A percentile compares a stretch with the other conserved stretches of the same genome.
phyloP scores from a whole-genome alignment of 2,329 filamentous ascomycete genomes.

The Gaeumannomyces sp. region DNA sequence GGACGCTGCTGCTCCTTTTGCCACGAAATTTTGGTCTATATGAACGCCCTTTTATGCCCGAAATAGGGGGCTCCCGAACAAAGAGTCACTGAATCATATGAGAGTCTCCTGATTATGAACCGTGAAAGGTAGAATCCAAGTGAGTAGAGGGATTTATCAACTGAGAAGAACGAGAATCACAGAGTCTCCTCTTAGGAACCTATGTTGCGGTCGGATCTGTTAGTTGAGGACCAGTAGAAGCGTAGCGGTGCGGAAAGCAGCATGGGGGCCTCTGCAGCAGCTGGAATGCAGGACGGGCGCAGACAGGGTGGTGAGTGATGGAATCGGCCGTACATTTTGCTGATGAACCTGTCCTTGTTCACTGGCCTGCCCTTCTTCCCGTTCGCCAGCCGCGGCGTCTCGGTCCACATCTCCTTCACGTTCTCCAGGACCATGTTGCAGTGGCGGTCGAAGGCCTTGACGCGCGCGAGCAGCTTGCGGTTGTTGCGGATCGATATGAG shows the following conservation, averaged over 20 bases:
- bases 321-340: conserved; percentile 68
- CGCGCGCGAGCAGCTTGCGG: conserved; percentile 90
- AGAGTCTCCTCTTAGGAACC: conserved; percentile 81
- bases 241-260: neutral
- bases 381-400: conserved; percentile 74
- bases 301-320: neutral
- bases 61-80: neutral
- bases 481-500: conserved; percentile 98
- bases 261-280: neutral
- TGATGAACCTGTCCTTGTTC: conserved; percentile 98
- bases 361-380: conserved; percentile 86
- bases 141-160: conserved; percentile 28
- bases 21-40: neutral
- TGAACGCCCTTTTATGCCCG: conserved; percentile 6
- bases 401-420: conserved; percentile 96
- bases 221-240: neutral
- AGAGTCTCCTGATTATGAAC: conserved; percentile 1
- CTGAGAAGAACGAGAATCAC: conserved; percentile 83
- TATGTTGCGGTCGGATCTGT: conserved; percentile 26
- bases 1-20: neutral
- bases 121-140: neutral
- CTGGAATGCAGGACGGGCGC: no score
- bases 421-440: conserved; percentile 99
- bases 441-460: conserved; percentile 97
- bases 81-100: neutral